phyloP scores from a whole-genome alignment of 345 rosid species.

The Eucalyptus coolabah region DNA sequence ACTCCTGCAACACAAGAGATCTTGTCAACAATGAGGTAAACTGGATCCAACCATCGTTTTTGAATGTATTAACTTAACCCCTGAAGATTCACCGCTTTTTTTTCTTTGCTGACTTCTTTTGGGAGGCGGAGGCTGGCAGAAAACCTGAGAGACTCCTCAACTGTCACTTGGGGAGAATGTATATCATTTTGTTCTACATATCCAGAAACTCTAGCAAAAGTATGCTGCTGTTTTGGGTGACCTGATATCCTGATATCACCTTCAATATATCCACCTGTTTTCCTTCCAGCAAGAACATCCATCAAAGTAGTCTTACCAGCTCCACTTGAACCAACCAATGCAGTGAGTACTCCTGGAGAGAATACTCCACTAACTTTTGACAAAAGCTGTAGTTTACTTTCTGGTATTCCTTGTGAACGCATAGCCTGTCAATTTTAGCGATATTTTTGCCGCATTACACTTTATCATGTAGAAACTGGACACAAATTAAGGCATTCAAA shows the following conservation, averaged over 20 bases:
- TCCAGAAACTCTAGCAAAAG: constrained; percentile 91
- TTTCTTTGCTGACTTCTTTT: constrained; percentile 55
- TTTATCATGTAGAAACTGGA: neutral
- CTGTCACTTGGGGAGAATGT: constrained; percentile 96
- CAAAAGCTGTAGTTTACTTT: constrained; percentile 58
- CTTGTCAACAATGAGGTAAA: neutral
- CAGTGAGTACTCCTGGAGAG: constrained; percentile 89
- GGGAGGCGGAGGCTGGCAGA: constrained; percentile 80
- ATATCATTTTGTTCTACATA: constrained; percentile 96
- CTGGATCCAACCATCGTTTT: neutral
- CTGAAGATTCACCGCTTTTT: constrained; percentile 31
- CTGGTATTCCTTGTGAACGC: constrained; percentile 62
- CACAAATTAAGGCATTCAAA: neutral
- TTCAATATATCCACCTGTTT: constrained; percentile 87
- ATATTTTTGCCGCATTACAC: neutral
- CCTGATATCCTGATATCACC: constrained; percentile 86
- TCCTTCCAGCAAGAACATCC: constrained; percentile 97
- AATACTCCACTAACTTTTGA: constrained; percentile 84
- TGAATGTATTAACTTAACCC: neutral
- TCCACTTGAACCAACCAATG: constrained; percentile 94
- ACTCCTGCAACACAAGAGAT: constrained; percentile 42
- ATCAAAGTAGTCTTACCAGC: constrained; percentile 94
- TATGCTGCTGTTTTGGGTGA: constrained; percentile 58
- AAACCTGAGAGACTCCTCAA: constrained; percentile 86
- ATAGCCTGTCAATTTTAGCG: constrained; percentile 40